Conservation (phyloP, 495 filamentous ascomycete species). For the Trichoderma virens region DNA sequence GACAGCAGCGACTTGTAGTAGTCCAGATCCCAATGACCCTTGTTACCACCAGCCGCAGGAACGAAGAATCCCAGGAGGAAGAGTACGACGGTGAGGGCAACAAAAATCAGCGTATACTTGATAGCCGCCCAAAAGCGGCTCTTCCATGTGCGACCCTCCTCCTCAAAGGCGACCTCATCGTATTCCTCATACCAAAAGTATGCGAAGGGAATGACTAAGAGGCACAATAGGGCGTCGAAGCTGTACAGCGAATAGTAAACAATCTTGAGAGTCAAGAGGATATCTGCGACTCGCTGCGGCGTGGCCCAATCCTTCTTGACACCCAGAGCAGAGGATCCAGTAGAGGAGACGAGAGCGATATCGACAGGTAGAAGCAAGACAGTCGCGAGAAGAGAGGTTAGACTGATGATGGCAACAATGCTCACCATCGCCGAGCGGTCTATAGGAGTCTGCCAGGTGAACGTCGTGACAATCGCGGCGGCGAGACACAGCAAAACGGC, state of each 20-base stretch:
- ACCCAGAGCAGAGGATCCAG: constrained; percentile 64
- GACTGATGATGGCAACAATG: constrained; percentile 73
- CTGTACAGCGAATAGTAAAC: constrained; percentile 93
- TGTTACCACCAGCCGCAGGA: constrained; percentile 59
- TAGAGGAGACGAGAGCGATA: constrained; percentile 88
- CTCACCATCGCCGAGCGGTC: constrained; percentile 78
- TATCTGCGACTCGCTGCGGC: constrained; percentile 63
- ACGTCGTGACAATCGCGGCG: constrained; percentile 73
- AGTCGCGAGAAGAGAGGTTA: constrained; percentile 82
- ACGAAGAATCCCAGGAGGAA: constrained; percentile 93
- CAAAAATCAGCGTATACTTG: constrained; percentile 85
- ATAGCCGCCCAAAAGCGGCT: constrained; percentile 69
- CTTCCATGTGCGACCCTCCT: constrained; percentile 61
- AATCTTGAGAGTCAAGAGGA: constrained; percentile 69
- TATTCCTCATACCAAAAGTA: constrained; percentile 99
- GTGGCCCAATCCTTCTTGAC: constrained; percentile 93
- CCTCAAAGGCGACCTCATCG: constrained; percentile 72
- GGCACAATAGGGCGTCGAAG: constrained; percentile 82
- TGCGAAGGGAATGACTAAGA: constrained; percentile 85
- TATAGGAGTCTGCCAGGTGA: constrained; percentile 76
- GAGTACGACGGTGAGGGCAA: constrained; percentile 68
- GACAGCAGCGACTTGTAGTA: constrained; percentile 80
- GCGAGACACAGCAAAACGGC: constrained; percentile 57
- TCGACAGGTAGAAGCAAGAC: constrained; percentile 90
- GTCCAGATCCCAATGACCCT: constrained; percentile 65